Evolutionary conservation across 768 basidiomycete species (phyloP).

Genomic region (Amanita rubescens): DNA sequence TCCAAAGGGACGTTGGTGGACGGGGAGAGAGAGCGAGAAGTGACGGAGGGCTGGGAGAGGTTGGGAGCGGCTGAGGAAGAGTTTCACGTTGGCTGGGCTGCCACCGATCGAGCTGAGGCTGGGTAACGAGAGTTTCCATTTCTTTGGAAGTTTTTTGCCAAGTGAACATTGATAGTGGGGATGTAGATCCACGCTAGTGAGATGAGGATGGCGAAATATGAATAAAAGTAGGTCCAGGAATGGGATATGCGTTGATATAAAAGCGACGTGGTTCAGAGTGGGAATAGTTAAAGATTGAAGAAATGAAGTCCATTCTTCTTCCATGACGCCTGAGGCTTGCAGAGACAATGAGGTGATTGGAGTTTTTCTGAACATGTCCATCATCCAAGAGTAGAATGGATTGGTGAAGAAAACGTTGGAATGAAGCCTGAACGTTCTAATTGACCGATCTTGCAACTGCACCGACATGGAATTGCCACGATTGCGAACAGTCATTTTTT

Average conservation of each 20-base stretch:
- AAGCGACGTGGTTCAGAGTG: constrained; percentile 13
- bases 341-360: constrained; percentile 16
- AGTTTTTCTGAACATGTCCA: constrained; percentile 12
- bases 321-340: constrained; percentile 10
- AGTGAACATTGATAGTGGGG: constrained; percentile 9
- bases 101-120: constrained; percentile 15
- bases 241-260: constrained; percentile 11
- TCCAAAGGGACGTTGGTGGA: constrained; percentile 15
- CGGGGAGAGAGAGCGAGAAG: constrained; percentile 13
- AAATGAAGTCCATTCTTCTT: constrained; percentile 12
- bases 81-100: constrained; percentile 11
- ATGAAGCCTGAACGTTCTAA: constrained; percentile 12
- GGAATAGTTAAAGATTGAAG: constrained; percentile 17
- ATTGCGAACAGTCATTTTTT: neutral
- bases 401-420: constrained; percentile 15
- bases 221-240: constrained; percentile 17
- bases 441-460: constrained; percentile 5
- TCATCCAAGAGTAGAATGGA: constrained; percentile 18
- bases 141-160: neutral
- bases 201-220: constrained; percentile 18
- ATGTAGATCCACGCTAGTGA: constrained; percentile 15
- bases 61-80: constrained; percentile 10
- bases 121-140: constrained; percentile 10
- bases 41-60: constrained; percentile 9
- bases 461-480: neutral